phyloP scores from a whole-genome alignment of 83 land plant genomes.

The Isoetes engelmannii region DNA sequence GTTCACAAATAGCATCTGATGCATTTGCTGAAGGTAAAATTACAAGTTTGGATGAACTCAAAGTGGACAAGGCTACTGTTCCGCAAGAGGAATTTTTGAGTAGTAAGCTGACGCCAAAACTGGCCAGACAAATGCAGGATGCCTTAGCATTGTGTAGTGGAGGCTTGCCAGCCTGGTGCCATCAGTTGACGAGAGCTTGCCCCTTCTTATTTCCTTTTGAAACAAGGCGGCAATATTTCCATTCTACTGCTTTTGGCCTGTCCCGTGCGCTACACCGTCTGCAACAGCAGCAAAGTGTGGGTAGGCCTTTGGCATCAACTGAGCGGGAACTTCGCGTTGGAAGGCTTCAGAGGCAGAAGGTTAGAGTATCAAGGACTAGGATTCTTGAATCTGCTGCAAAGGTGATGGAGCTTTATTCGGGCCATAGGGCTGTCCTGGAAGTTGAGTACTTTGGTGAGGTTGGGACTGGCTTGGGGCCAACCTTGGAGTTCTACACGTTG shows the following conservation, averaged over 20 bases:
- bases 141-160: constrained; percentile 92
- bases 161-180: constrained; percentile 91
- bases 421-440: constrained; percentile 93
- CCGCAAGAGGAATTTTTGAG: constrained; percentile 68
- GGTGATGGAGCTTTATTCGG: constrained; percentile 93
- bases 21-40: constrained; percentile 69
- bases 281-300: constrained; percentile 87
- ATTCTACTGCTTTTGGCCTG: constrained; percentile 94
- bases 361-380: constrained; percentile 80
- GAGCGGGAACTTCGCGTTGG: constrained; percentile 94
- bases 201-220: constrained; percentile 96
- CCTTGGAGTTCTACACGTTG: constrained; percentile 90
- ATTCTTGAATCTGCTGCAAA: constrained; percentile 92
- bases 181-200: constrained; percentile 80
- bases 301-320: constrained; percentile 47
- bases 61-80: constrained; percentile 41
- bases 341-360: constrained; percentile 84
- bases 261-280: constrained; percentile 90
- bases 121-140: constrained; percentile 92
- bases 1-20: constrained; percentile 51
- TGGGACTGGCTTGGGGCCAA: constrained; percentile 96
- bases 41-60: constrained; percentile 41
- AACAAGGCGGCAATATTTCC: constrained; percentile 82
- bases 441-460: constrained; percentile 98
- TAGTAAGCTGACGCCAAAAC: constrained; percentile 78